A percentile compares a stretch with the other conserved stretches of the same genome.
Evolutionary conservation across 2,329 filamentous ascomycete genomes (phyloP).

Genomic region (Ustilaginoidea virens): DNA sequence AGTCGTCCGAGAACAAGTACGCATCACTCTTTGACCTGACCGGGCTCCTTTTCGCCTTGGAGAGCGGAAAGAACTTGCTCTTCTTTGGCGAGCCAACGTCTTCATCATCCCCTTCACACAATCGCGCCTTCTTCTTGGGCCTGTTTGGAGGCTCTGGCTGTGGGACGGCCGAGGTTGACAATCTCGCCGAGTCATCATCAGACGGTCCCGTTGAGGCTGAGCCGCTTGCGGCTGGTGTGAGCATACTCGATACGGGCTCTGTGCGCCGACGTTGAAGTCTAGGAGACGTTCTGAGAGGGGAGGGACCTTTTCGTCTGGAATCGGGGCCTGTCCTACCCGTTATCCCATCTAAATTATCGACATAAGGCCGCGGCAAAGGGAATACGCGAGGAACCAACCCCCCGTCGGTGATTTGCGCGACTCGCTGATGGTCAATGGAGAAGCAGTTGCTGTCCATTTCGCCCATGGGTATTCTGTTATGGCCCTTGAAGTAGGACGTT

Average conservation of each 20-base stretch:
- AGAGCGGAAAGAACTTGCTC: slow-evolving; percentile 38
- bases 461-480: slow-evolving; percentile 38
- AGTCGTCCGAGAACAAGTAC: slow-evolving; percentile 39
- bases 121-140: slow-evolving; percentile 41
- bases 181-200: slow-evolving; percentile 4
- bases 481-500: slow-evolving; percentile 35
- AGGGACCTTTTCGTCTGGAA: slow-evolving; percentile 7
- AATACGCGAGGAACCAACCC: slow-evolving; percentile 39
- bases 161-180: slow-evolving; percentile 3
- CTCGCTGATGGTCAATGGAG: slow-evolving; percentile 30
- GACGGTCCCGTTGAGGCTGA: slow-evolving; percentile 7
- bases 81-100: slow-evolving; percentile 22
- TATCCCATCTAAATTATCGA: slow-evolving; percentile 21
- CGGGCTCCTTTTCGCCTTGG: slow-evolving; percentile 12
- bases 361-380: slow-evolving; percentile 41
- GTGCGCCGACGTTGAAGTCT: slow-evolving; percentile 33
- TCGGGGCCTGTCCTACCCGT: slow-evolving; percentile 3
- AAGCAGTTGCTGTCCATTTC: slow-evolving; percentile 50
- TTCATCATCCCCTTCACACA: slow-evolving; percentile 30
- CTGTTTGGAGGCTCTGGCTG: slow-evolving; percentile 14
- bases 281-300: slow-evolving; percentile 17
- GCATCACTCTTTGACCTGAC: slow-evolving; percentile 21
- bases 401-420: slow-evolving; percentile 32
- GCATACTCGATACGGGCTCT: slow-evolving; percentile 32
- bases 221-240: slow-evolving; percentile 14